Conservation (phyloP, 2,329 filamentous ascomycete species). For the Neofusicoccum kwambonambiense region DNA sequence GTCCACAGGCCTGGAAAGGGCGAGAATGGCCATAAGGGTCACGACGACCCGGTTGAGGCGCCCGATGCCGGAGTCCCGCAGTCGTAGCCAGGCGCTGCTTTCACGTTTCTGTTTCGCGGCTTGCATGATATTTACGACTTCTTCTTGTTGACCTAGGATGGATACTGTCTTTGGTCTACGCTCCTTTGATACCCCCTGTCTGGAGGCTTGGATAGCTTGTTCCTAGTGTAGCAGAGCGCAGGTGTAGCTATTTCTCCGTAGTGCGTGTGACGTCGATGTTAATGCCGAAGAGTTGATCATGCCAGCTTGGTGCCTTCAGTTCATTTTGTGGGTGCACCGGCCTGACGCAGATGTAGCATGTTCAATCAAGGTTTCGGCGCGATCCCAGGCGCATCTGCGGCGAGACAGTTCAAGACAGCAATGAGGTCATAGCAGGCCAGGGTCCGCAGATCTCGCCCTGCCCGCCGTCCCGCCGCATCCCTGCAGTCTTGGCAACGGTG, state of each 20-base stretch:
- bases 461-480: neutral
- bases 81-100: neutral
- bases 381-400: no score
- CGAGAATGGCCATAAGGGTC: slow-evolving; percentile 2
- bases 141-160: neutral
- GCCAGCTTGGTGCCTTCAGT: neutral
- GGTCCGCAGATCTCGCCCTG: neutral
- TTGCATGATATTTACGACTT: neutral
- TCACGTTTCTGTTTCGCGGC: neutral
- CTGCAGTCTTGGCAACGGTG: slow-evolving; percentile 13
- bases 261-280: neutral
- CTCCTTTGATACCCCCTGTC: slow-evolving; percentile 13
- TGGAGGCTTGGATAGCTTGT: neutral
- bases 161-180: neutral
- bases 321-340: neutral
- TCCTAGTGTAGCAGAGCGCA: neutral
- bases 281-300: neutral
- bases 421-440: slow-evolving; percentile 9
- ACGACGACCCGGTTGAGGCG: neutral
- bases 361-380: neutral
- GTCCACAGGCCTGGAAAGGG: slow-evolving; percentile 4
- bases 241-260: neutral
- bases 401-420: neutral
- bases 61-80: neutral
- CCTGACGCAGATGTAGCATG: neutral